Evolutionary conservation across 2,329 filamentous ascomycete species (phyloP).

Genomic region (Dothistroma pini): DNA sequence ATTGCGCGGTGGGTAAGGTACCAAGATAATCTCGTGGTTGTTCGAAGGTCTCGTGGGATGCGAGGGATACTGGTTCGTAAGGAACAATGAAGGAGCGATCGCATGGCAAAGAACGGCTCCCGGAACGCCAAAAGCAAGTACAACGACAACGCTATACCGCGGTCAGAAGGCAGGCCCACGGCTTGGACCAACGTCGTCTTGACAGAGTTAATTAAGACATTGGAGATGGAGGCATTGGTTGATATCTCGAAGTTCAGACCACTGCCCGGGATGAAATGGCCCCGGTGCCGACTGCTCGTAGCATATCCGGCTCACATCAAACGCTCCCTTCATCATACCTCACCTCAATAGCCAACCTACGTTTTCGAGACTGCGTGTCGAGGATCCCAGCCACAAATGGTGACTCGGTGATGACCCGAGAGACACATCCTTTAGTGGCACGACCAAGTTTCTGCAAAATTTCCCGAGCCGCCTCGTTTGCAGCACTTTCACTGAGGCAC

Average conservation of each 20-base stretch:
- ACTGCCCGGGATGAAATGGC: no score
- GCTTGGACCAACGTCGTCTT: not conserved
- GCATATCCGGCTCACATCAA: no score
- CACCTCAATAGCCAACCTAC: not conserved
- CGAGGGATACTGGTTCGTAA: not conserved
- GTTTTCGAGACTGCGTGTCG: not conserved
- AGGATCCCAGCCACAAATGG: constrained; percentile 1
- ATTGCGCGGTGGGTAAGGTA: not conserved
- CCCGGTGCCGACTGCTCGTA: no score
- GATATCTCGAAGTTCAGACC: not conserved
- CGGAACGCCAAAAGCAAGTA: not conserved
- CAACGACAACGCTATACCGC: not conserved
- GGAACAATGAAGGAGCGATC: not conserved
- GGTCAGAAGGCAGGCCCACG: not conserved
- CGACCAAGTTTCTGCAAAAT: not conserved
- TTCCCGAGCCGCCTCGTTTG: not conserved
- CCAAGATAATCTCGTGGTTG: not conserved
- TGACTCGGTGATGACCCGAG: not conserved
- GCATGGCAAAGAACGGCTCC: not conserved
- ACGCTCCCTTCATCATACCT: not conserved
- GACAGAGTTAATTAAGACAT: not conserved
- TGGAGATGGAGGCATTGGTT: not conserved
- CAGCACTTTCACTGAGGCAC: not conserved
- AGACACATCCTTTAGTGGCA: not conserved
- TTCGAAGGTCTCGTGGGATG: not conserved